Conservation (phyloP, 805 yeast genomes). For the Vanderwaltozyma polyspora region DNA sequence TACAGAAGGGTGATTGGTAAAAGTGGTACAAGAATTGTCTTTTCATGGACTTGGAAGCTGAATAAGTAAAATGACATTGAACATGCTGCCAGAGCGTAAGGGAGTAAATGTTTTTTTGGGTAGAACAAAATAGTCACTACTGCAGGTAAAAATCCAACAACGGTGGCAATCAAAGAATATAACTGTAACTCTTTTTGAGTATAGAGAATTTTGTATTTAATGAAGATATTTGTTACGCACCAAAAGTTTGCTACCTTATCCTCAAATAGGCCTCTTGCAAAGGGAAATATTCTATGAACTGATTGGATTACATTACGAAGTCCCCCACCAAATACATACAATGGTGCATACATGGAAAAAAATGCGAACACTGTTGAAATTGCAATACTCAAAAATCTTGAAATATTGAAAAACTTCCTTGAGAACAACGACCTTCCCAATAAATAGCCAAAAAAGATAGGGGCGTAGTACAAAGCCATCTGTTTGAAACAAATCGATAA, state of each 20-base stretch:
- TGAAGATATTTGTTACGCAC: slow-evolving; percentile 79
- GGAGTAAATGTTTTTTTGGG: slow-evolving; percentile 40
- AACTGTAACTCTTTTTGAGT: slow-evolving; percentile 47
- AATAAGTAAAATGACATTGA: slow-evolving; percentile 84
- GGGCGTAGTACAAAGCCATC: slow-evolving; percentile 90
- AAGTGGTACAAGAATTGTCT: slow-evolving; percentile 77
- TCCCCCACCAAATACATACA: slow-evolving; percentile 36
- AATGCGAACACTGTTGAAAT: slow-evolving; percentile 50
- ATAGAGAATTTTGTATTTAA: slow-evolving; percentile 56
- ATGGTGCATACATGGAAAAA: slow-evolving; percentile 45
- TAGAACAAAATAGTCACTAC: slow-evolving; percentile 38
- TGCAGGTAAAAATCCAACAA: slow-evolving; percentile 45
- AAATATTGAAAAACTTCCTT: slow-evolving; percentile 37
- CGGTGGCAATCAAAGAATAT: slow-evolving; percentile 44
- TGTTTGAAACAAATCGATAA: slow-evolving; percentile 78
- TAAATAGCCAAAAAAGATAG: slow-evolving; percentile 73
- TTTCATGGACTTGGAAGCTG: slow-evolving; percentile 94
- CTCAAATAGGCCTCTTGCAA: slow-evolving; percentile 86
- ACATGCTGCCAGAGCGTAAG: slow-evolving; percentile 72
- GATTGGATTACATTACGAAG: slow-evolving; percentile 33
- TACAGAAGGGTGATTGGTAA: slow-evolving; percentile 67
- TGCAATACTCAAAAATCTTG: slow-evolving; percentile 51
- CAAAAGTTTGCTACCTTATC: slow-evolving; percentile 96
- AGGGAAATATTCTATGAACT: slow-evolving; percentile 78
- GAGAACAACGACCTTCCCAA: slow-evolving; percentile 38